Base-by-base conservation (phyloP, 2,329 filamentous ascomycete species). In the Aureobasidium uvarum region DNA sequence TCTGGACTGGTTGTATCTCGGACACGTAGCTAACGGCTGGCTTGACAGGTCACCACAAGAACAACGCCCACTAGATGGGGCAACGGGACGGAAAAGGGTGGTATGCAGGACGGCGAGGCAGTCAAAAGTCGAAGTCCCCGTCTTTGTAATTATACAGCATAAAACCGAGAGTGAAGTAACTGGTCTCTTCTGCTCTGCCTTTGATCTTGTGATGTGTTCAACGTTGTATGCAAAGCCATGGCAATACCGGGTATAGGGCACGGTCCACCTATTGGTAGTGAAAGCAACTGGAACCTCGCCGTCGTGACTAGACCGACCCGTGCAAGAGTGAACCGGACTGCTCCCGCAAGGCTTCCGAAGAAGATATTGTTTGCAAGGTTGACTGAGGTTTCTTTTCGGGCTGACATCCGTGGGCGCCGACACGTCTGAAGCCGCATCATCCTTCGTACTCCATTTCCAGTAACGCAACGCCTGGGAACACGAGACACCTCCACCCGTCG, bases 11-110 rank as follows among this genome's bases (percentile, higher is more conserved):
- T 62, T 62, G 10, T 46, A 45, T 23, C 46, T 48, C 54, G 43
- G 68, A 68, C 74, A 69, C 76, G 69, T 36, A 36, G 60, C 60
- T 63, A 45, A 70, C 38, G 71, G 65, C 64, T 51, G 67, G 52
- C 62, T 64, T 16, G 45, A 20, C 73, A 99, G 95, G 95, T 75
- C 94, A 99, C 87, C 94, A 98, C 90, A 99, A 99, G 91, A 98
- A 99, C 90, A 96, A 99, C 81, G 91, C 92, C 74, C 95, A 99
- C 85, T 99, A 96, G 72, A 66, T 38, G 41, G 64, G 45, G 31
- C 45, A 41, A 36, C 18, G 20, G 51, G 23, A 45, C 18, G 45
- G 58, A 45, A 46, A 33, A 62, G 25, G 55, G 46, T 23, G 45
- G 55, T 38, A 52, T 56, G 64, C 54, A 28, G 14, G 64, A 46